phyloP scores from a whole-genome alignment of 208 protist species.

The Plasmodiophora brassicae region DNA sequence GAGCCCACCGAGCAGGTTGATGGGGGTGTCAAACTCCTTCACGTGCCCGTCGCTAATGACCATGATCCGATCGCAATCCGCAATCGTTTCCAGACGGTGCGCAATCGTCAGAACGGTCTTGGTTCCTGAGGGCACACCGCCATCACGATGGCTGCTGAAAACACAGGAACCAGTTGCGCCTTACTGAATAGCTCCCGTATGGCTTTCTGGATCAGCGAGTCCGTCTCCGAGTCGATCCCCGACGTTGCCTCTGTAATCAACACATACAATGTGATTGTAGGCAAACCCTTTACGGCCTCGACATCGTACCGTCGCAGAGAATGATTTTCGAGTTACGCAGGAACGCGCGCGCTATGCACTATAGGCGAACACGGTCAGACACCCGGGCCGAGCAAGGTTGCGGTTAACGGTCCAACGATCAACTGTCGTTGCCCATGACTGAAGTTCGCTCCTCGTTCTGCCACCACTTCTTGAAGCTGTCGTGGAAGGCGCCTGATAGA shows the following conservation, averaged over 20 bases:
- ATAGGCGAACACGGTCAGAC: not conserved
- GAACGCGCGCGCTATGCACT: not conserved
- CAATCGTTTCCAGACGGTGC: conserved; percentile 65
- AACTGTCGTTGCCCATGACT: not conserved
- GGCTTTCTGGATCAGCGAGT: conserved; percentile 41
- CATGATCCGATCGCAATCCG: conserved; percentile 71
- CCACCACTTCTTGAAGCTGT: too few relatives aligned
- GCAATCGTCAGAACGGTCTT: conserved; percentile 68
- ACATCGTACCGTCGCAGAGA: conserved; percentile 49
- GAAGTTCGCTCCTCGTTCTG: not conserved
- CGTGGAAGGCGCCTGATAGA: too few relatives aligned
- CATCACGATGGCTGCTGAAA: conserved; percentile 53
- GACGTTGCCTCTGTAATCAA: conserved; percentile 54
- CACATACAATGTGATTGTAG: not conserved
- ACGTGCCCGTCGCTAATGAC: conserved; percentile 61
- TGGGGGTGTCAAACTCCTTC: conserved; percentile 61
- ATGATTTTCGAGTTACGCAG: conserved; percentile 41
- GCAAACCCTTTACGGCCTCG: not conserved
- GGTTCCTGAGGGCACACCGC: conserved; percentile 33
- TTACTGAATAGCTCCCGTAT: conserved; percentile 36
- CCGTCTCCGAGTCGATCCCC: conserved; percentile 51
- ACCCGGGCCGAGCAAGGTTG: not conserved
- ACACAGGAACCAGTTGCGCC: too few relatives aligned
- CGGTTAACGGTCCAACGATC: not conserved
- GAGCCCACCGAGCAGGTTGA: not conserved